phyloP scores from a whole-genome alignment of 345 rosid genomes.

The Odontarrhena argentea region DNA sequence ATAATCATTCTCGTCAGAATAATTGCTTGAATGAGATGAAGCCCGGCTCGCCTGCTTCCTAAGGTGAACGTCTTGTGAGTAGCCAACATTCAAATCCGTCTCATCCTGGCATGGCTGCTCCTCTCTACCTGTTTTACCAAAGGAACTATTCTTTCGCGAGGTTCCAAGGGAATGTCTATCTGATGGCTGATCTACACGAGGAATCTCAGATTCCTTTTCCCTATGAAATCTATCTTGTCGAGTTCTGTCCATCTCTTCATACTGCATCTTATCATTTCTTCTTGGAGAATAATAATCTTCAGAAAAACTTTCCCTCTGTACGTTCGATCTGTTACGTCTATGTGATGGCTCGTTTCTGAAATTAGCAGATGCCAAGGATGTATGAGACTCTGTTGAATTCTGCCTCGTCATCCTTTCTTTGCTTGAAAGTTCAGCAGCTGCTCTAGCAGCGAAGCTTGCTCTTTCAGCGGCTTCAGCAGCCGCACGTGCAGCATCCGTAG shows the following conservation, averaged over 20 bases:
- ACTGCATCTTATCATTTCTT: constrained; percentile 27
- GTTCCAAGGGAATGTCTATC: constrained; percentile 46
- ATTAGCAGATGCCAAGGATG: constrained; percentile 29
- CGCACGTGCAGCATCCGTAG: constrained; percentile 88
- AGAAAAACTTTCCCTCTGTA: constrained; percentile 15
- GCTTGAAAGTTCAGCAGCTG: constrained; percentile 90
- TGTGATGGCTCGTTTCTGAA: constrained; percentile 32
- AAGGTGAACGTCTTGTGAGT: constrained; percentile 41
- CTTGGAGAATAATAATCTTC: constrained; percentile 31
- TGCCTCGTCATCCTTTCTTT: constrained; percentile 48
- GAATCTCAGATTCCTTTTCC: constrained; percentile 24
- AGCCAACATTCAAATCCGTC: constrained; percentile 31
- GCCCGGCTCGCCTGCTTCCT: constrained; percentile 48
- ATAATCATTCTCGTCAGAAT: constrained; percentile 44
- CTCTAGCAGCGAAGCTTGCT: constrained; percentile 96
- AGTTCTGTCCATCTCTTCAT: constrained; percentile 35
- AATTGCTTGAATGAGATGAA: constrained; percentile 48
- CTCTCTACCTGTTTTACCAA: constrained; percentile 34
- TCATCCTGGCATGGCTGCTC: constrained; percentile 32
- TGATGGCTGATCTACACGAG: constrained; percentile 25
- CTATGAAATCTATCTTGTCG: constrained; percentile 21
- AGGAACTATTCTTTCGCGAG: constrained; percentile 40
- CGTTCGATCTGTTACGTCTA: constrained; percentile 33
- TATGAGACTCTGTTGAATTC: constrained; percentile 29
- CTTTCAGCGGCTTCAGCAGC: constrained; percentile 98